Evolutionary conservation across 257 asterid genomes (phyloP).

Genomic region (Nicotiana obtusifolia): DNA sequence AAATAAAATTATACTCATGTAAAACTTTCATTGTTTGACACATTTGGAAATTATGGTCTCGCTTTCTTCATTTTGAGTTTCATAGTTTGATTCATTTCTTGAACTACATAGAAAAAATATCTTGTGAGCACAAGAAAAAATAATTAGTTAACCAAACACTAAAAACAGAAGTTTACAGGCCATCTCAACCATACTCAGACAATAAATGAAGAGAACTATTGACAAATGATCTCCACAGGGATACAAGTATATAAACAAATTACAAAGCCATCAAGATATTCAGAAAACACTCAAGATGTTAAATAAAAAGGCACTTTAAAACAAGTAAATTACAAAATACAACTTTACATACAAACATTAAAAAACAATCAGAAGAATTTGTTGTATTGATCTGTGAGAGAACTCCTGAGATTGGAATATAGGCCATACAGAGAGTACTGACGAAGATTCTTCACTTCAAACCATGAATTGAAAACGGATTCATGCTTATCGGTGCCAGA

Average conservation of each 20-base stretch:
- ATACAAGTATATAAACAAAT: background rate
- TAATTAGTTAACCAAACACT: background rate
- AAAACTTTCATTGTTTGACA: background rate
- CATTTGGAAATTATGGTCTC: background rate
- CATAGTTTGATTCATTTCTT: background rate
- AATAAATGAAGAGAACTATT: background rate
- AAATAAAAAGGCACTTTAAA: background rate
- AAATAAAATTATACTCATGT: background rate
- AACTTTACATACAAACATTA: conserved; percentile 10
- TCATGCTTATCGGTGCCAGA: conserved; percentile 91
- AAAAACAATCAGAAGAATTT: conserved; percentile 37
- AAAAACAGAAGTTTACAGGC: background rate
- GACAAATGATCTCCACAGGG: background rate
- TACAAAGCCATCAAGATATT: background rate
- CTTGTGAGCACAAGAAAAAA: background rate
- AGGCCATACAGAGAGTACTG: conserved; percentile 85
- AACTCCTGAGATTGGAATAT: conserved; percentile 68
- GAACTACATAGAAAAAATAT: background rate
- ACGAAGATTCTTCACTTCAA: conserved; percentile 84
- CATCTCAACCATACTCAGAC: too few species aligned
- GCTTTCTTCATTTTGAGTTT: background rate
- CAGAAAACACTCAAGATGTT: background rate
- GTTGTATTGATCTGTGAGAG: conserved; percentile 76
- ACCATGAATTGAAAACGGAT: conserved; percentile 90
- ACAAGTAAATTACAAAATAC: conserved; percentile 15